These are phyloP conservation scores for Podospora comata DNA, from an alignment of 495 filamentous ascomycete species.

Conservation along the genomic window DNA sequence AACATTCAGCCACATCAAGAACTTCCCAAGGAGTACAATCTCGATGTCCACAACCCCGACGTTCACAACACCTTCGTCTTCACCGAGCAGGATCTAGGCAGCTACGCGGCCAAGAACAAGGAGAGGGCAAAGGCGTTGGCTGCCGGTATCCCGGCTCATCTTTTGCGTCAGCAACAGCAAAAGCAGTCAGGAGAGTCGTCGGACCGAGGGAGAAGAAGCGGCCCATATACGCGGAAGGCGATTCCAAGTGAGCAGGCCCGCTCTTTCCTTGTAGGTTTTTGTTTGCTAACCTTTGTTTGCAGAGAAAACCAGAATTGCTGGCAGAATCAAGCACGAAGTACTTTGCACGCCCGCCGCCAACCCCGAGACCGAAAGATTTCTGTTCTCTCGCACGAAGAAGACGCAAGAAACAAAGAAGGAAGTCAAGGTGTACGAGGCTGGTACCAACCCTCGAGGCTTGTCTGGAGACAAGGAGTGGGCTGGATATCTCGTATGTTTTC, in stretches of 20 bases:
- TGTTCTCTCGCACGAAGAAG: slow-evolving; percentile 58
- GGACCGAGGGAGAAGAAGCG: slow-evolving; percentile 54
- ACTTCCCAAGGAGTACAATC: slow-evolving; percentile 78
- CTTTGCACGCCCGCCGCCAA: slow-evolving; percentile 74
- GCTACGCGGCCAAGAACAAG: slow-evolving; percentile 61
- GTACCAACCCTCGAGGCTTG: slow-evolving; percentile 34
- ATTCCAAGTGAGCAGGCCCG: slow-evolving; percentile 67
- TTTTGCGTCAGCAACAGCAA: slow-evolving; percentile 43
- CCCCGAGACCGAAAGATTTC: slow-evolving; percentile 62
- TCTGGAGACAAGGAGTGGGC: slow-evolving; percentile 46
- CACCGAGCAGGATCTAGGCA: slow-evolving; percentile 84
- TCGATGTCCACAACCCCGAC: slow-evolving; percentile 61
- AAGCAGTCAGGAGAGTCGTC: slow-evolving; percentile 25
- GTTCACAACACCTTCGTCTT: slow-evolving; percentile 83
- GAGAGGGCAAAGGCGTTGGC: slow-evolving; percentile 47
- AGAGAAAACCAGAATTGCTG: slow-evolving; percentile 73
- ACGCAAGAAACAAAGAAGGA: slow-evolving; percentile 60
- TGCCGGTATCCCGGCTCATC: slow-evolving; percentile 49
- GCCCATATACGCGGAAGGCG: slow-evolving; percentile 69
- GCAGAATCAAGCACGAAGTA: slow-evolving; percentile 70
- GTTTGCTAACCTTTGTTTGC: slow-evolving; percentile 10
- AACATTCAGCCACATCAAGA: slow-evolving; percentile 57
- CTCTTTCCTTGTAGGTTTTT: neutral
- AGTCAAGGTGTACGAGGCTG: slow-evolving; percentile 42
- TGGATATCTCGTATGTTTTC: slow-evolving; percentile 55